These are phyloP conservation scores for Leccinum truebloodii DNA, from an alignment of 768 basidiomycete genomes.

Conservation along the genomic window DNA sequence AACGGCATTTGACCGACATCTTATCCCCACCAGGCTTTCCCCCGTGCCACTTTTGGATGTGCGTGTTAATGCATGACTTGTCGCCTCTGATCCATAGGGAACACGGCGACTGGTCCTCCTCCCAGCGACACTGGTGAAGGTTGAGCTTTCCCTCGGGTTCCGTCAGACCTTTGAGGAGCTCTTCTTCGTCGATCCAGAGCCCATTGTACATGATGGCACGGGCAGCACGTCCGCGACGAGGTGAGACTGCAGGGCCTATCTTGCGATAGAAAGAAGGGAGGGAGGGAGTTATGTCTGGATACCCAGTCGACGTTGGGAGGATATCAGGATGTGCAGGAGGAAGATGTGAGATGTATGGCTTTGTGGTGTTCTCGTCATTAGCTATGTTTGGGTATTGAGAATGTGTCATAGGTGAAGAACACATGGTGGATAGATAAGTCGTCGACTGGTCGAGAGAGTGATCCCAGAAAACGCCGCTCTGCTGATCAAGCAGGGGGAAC, in stretches of 20 bases:
- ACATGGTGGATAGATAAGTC: neutral
- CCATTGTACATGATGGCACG: conserved; percentile 9
- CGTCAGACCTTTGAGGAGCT: conserved; percentile 6
- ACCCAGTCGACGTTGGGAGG: neutral
- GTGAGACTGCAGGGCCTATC: neutral
- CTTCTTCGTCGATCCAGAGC: conserved; percentile 15
- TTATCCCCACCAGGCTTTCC: conserved; percentile 14
- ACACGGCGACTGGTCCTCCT: conserved; percentile 7
- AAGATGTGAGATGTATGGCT: neutral
- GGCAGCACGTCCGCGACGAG: neutral
- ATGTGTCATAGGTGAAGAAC: neutral
- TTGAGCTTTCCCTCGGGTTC: conserved; percentile 1
- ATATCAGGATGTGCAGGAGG: neutral
- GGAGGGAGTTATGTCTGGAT: no score
- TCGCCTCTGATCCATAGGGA: conserved; percentile 18
- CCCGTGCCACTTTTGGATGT: conserved; percentile 23
- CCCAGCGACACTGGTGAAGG: conserved; percentile 18
- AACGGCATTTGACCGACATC: conserved; percentile 2
- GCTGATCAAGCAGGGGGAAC: neutral
- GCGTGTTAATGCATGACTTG: conserved; percentile 12
- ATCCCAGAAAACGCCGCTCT: neutral
- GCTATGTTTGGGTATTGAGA: neutral
- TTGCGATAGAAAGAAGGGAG: no score
- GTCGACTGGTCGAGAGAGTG: neutral
- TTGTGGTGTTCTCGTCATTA: neutral